Percentiles rank a stretch among this genome's conserved stretches.
Conservation (phyloP, 139 green algal genomes). For the Picochlorum sp. region DNA sequence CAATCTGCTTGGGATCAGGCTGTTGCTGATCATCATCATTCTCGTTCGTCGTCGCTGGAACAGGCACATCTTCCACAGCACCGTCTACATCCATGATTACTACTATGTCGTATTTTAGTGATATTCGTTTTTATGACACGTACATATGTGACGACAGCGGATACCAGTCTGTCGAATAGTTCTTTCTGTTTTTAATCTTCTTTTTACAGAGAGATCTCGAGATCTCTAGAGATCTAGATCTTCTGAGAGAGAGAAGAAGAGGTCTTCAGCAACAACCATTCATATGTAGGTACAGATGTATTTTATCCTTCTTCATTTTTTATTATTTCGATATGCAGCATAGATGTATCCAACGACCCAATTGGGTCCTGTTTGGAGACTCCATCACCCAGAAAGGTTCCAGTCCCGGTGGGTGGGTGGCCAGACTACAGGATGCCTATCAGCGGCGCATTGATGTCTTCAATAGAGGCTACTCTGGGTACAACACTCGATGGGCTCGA, state of each 20-base stretch:
- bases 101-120: neutral
- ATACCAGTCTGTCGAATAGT: too few species aligned
- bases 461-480: conserved; percentile 74
- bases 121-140: too few species aligned
- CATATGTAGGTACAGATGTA: too few species aligned
- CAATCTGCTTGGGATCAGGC: conserved; percentile 6
- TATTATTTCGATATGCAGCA: too few species aligned
- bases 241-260: too few species aligned
- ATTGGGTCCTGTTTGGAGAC: conserved; percentile 69
- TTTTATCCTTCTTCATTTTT: too few species aligned
- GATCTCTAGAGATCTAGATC: too few species aligned
- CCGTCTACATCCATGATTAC: neutral
- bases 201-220: too few species aligned
- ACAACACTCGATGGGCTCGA: conserved; percentile 70
- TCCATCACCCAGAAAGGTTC: conserved; percentile 65
- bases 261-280: too few species aligned
- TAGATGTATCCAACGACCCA: neutral
- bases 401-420: conserved; percentile 48
- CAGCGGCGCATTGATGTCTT: conserved; percentile 62
- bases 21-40: neutral
- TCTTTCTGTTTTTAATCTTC: too few species aligned
- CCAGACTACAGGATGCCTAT: conserved; percentile 40
- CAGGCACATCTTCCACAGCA: neutral
- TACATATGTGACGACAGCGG: too few species aligned
- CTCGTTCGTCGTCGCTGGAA: too few species aligned